These are phyloP conservation scores for Sporothrix phasma DNA, from an alignment of 2,329 filamentous ascomycete genomes.

Conservation along the genomic window DNA sequence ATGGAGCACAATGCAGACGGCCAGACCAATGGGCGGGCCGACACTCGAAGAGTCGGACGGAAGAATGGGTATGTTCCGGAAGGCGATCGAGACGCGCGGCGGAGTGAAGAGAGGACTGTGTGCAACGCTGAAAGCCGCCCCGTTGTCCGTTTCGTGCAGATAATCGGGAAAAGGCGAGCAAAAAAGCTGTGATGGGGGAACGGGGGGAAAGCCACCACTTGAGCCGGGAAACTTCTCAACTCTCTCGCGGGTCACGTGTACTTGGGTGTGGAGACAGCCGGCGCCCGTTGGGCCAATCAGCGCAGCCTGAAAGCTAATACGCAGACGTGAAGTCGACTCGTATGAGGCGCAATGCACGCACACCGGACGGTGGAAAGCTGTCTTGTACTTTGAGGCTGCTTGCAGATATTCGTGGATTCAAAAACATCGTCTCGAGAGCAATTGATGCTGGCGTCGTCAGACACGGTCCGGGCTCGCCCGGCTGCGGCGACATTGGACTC, in stretches of 20 bases:
- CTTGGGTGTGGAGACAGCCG: not conserved
- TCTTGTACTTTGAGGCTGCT: too few species aligned
- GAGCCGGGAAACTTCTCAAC: constrained; percentile 14
- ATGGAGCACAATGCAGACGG: constrained; percentile 9
- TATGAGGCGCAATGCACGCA: too few species aligned
- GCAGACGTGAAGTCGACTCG: too few species aligned
- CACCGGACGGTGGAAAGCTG: too few species aligned
- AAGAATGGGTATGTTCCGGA: not conserved
- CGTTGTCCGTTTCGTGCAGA: constrained; percentile 16
- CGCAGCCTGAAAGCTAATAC: constrained; percentile 19
- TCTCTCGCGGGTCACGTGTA: constrained; percentile 16
- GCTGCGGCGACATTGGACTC: not conserved
- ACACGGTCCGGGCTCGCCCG: not conserved
- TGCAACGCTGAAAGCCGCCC: not conserved
- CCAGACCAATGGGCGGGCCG: not conserved
- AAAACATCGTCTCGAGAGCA: not conserved
- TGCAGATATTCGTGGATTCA: not conserved
- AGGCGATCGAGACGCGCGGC: not conserved
- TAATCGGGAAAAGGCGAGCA: constrained; percentile 14
- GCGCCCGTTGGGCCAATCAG: constrained; percentile 15
- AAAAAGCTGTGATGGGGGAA: constrained; percentile 15
- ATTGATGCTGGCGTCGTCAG: not conserved
- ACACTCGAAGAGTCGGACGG: not conserved
- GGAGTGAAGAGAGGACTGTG: not conserved
- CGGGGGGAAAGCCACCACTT: not conserved